phyloP scores from a whole-genome alignment of 1,284 basidiomycete species.

The Moniliella sp. region DNA sequence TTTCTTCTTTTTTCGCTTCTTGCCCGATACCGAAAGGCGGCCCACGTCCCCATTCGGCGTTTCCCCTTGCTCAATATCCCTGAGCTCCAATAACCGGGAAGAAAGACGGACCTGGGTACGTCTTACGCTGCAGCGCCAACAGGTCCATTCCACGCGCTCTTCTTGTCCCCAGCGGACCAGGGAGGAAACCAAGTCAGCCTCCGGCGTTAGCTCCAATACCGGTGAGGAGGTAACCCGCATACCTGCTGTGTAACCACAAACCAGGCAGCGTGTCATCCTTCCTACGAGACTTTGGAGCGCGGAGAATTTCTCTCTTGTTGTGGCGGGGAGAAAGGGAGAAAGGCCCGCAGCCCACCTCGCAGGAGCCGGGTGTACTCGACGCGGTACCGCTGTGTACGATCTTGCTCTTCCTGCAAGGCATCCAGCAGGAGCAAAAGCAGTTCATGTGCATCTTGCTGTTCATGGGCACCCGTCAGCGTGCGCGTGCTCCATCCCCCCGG shows the following conservation, averaged over 20 bases:
- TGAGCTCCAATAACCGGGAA: too few species aligned
- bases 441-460: conserved; percentile 33
- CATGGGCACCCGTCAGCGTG: conserved; percentile 21
- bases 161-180: conserved; percentile 17
- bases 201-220: conserved; percentile 14
- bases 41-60: too few species aligned
- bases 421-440: conserved; percentile 22
- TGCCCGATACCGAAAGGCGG: too few species aligned
- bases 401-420: conserved; percentile 20
- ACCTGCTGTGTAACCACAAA: conserved; percentile 28
- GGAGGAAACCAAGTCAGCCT: conserved; percentile 15
- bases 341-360: not conserved
- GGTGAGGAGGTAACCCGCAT: conserved; percentile 18
- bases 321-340: too few species aligned
- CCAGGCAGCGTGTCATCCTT: conserved; percentile 20
- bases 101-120: conserved; percentile 5
- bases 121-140: conserved; percentile 22
- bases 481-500: conserved; percentile 13
- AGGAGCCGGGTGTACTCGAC: not conserved
- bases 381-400: conserved; percentile 4
- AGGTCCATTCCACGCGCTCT: conserved; percentile 29
- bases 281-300: conserved; percentile 6
- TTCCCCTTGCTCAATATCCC: too few species aligned
- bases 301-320: too few species aligned
- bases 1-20: too few species aligned